Evolutionary conservation across 2,329 filamentous ascomycete species (phyloP), one percentile per base, ranked within the genome.

Genomic region (Madurella fahalii): DNA sequence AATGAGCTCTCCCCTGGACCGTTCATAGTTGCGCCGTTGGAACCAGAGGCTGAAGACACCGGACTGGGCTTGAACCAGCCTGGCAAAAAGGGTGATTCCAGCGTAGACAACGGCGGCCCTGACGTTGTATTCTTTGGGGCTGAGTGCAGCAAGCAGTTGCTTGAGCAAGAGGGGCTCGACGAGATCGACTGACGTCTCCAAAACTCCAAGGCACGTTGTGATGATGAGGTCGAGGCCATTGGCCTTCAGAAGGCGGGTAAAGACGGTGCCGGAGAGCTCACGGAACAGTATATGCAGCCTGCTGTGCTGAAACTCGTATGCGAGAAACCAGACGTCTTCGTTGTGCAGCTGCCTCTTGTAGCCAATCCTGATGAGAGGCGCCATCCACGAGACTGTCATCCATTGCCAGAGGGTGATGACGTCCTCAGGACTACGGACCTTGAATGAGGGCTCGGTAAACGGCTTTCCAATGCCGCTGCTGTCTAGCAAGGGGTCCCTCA

Each of bases 351-450:
- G 86, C 40, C 83, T 77, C 31, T 75, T 73, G 41, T 76, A 80
- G 1, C 86, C 89, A 20, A 84, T 70, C 1, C 75, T 72, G 12
- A 95, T 90, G 7, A 95, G 71, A 0, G 90, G 86, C 0, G 76
- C 75, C 72, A 95, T 86, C 91, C 91, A 96, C 0, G 83, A 88
- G 30, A 95, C 86, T 5, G 83, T 86, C 81, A 93, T 87, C 71
- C 90, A 96, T 61, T 92, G 87, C 80, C 89, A 91, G 1, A 92
- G 74, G 0, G 80, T 87, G 20, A 95, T 68, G 59, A 87, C 84
- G 62, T 96, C 91, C 68, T 96, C 91, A 0, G 91, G 86, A 39
- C 80, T 83, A 52, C 90, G 85, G n/a, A 88, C 72, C 2, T 76
- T 69, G 2, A 72, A 76, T 0, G 78, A 84, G 1, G 88, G 83